Base-by-base conservation (phyloP, 805 yeast species). In the Metschnikowia baotianmanensis region DNA sequence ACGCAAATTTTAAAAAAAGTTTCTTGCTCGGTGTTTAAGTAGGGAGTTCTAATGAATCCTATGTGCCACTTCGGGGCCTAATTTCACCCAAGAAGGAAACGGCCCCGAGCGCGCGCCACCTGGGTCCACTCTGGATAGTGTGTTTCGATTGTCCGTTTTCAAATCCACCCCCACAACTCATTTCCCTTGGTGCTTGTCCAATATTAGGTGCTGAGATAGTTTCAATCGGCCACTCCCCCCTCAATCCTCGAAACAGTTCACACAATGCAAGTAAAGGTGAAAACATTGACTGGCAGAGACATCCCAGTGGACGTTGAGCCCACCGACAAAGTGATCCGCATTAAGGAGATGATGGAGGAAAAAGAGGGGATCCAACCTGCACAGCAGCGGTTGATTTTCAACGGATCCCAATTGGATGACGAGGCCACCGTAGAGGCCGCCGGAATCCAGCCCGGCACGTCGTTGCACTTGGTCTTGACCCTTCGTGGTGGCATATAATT, bases 281-380 rank as follows among this genome's bases (percentile, higher is more conserved):
- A 80, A 80, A 84, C 90, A 21, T 70, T 85, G 43, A 85, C 91
- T 4, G 95, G 95, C 5, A 81, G 88, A 67, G 87, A 82, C 78
- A 84, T 84, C 55, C 78, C 84, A 44, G 77, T 85, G 46, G 88
- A 83, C 51, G 78, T 85, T 28, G 90, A 83, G 51, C 78, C 86
- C 34, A 55, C 72, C 6, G 89, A 83, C 55, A 77, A 73, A 58
- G 74, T 86, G 43, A 75, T 79, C 46, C 78, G 83, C 35, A 80
- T 91, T 64, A 91, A 91, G 64, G 97, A 91, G 59, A 77, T 84
- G 59, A 79, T 91, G 69, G 98, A 93, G 62, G 96, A 91, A 58
- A 87, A 87, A 55, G 98, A 91, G 61, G 99, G 98, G 2, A 91
- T 91, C 41, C 96, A 98, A 2, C 97, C 98, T 9, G 80, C 86